These are phyloP conservation scores for Sophora flavescens DNA, from an alignment of 306 rosid species.

Conservation along the genomic window DNA sequence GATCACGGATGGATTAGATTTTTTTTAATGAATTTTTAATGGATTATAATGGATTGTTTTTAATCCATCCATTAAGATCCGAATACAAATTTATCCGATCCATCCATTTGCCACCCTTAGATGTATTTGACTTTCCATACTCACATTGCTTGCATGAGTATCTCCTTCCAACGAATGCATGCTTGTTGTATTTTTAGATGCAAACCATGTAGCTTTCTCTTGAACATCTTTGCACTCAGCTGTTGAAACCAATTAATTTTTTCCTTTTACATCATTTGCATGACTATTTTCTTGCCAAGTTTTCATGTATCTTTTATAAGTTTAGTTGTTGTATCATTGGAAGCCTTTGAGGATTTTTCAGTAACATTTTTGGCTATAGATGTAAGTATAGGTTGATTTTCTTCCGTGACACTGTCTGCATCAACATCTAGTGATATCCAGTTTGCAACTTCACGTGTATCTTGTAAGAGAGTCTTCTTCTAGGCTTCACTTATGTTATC, in stretches of 20 bases:
- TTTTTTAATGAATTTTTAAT: too few relatives aligned
- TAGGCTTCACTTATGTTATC: constrained; percentile 50
- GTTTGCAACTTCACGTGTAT: not conserved
- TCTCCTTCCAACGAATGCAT: constrained; percentile 42
- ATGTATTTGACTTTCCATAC: constrained; percentile 39
- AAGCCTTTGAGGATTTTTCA: constrained; percentile 42
- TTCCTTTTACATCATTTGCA: constrained; percentile 45
- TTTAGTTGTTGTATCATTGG: constrained; percentile 49
- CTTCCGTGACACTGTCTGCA: constrained; percentile 47
- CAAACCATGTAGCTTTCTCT: constrained; percentile 40
- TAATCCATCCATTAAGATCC: too few relatives aligned
- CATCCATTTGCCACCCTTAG: too few relatives aligned
- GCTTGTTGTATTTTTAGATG: constrained; percentile 43
- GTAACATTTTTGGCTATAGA: constrained; percentile 37
- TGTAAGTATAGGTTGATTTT: constrained; percentile 42
- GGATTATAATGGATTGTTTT: too few relatives aligned
- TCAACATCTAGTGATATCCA: not conserved
- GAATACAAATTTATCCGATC: too few relatives aligned
- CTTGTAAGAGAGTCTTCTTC: constrained; percentile 28
- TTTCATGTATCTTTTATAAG: constrained; percentile 21
- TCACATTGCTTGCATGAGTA: constrained; percentile 34
- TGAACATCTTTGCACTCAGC: constrained; percentile 43
- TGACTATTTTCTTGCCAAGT: constrained; percentile 35
- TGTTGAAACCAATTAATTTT: constrained; percentile 44
- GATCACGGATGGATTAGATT: too few relatives aligned